Conservation (phyloP, 257 asterid species). For the Capsicum baccatum region DNA sequence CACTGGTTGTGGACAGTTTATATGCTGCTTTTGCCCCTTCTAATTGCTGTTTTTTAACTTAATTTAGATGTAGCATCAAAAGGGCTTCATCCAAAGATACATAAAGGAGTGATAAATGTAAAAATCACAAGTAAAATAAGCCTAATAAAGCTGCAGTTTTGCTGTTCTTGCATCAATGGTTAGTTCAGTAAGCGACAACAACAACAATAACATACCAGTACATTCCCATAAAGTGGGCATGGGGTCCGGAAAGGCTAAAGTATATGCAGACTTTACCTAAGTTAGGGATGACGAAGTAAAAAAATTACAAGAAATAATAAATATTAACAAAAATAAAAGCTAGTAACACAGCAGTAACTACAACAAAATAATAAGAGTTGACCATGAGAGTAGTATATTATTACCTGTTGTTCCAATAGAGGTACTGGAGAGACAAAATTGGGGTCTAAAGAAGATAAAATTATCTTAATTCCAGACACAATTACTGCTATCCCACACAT, state of each 20-base stretch:
- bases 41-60: neutral
- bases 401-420: slow-evolving; percentile 48
- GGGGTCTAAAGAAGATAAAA: slow-evolving; percentile 49
- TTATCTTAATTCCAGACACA: slow-evolving; percentile 66
- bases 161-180: slow-evolving; percentile 1
- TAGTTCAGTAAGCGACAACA: neutral
- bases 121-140: neutral
- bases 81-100: slow-evolving; percentile 1
- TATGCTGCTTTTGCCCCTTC: neutral
- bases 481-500: slow-evolving; percentile 95
- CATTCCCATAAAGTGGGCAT: too few species aligned
- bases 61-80: neutral
- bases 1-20: neutral
- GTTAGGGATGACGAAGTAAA: too few species aligned
- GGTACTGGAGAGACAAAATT: slow-evolving; percentile 46
- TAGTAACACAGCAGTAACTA: too few species aligned
- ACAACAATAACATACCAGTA: too few species aligned
- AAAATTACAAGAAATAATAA: too few species aligned
- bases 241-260: too few species aligned
- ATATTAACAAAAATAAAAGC: too few species aligned
- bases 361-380: too few species aligned
- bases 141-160: neutral
- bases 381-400: neutral
- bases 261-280: too few species aligned
- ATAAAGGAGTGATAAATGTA: neutral